phyloP scores from a whole-genome alignment of 2,329 filamentous ascomycete species.

The Ceratocystiopsis brevicomis region DNA sequence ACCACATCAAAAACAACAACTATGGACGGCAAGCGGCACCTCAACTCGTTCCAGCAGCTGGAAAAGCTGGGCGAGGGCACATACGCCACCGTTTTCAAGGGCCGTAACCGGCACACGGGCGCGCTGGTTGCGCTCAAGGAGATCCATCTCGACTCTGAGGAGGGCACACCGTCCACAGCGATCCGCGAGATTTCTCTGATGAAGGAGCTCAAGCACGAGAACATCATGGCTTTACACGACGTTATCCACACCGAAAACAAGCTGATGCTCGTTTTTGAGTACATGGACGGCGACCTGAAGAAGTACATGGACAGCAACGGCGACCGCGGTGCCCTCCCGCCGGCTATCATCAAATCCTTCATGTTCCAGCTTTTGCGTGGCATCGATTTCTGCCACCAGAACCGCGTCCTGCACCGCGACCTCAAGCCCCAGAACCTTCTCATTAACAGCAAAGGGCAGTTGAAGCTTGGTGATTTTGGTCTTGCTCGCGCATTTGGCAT shows the following conservation, averaged over 20 bases:
- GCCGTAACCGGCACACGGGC: slow-evolving; percentile 88
- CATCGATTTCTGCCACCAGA: slow-evolving; percentile 96
- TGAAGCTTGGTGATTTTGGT: slow-evolving; percentile 91
- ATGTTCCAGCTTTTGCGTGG: slow-evolving; percentile 95
- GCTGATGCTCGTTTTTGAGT: slow-evolving; percentile 97
- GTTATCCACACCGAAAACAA: slow-evolving; percentile 99
- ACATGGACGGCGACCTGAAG: slow-evolving; percentile 96
- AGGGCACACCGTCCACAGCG: slow-evolving; percentile 89
- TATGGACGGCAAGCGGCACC: slow-evolving; percentile 87
- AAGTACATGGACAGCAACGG: slow-evolving; percentile 95
- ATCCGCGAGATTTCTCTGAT: slow-evolving; percentile 97
- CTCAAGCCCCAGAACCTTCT: slow-evolving; percentile 92
- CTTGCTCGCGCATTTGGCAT: slow-evolving; percentile 90
- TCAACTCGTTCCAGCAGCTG: slow-evolving; percentile 96
- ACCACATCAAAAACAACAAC: slow-evolving; percentile 3
- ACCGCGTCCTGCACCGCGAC: slow-evolving; percentile 86
- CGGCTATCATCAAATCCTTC: slow-evolving; percentile 88
- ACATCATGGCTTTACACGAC: slow-evolving; percentile 92
- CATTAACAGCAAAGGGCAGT: slow-evolving; percentile 75
- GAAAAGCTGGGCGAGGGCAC: slow-evolving; percentile 98
- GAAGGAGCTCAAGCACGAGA: slow-evolving; percentile 98
- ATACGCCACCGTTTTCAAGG: slow-evolving; percentile 96
- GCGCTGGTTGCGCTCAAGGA: slow-evolving; percentile 95
- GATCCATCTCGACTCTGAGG: slow-evolving; percentile 95
- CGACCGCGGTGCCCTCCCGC: slow-evolving; percentile 75